A percentile compares a stretch with the other conserved stretches of the same genome.
These are phyloP conservation scores for Colletotrichum simmondsii DNA, from an alignment of 2,329 filamentous ascomycete genomes.

Conservation along the genomic window DNA sequence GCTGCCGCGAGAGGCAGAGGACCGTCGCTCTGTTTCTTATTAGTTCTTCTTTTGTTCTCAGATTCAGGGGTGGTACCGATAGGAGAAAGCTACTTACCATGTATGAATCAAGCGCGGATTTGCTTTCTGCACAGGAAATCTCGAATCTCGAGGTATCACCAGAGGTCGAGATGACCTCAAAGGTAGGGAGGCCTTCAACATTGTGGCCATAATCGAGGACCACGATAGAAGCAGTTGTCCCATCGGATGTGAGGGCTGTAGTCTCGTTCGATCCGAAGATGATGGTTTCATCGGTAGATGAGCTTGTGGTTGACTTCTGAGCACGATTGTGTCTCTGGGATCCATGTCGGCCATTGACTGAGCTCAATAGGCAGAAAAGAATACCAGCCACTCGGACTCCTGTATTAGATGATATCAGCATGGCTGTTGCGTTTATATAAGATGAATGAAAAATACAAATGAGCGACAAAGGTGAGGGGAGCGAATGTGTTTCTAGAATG, in stretches of 20 bases:
- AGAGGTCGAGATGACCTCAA: conserved; percentile 17
- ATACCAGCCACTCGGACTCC: background rate
- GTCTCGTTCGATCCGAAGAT: background rate
- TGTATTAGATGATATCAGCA: background rate
- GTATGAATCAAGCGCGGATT: background rate
- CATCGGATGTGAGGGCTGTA: conserved; percentile 1
- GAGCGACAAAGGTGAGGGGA: background rate
- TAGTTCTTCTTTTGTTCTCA: background rate
- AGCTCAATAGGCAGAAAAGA: background rate
- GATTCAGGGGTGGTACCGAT: background rate
- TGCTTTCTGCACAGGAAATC: conserved; percentile 10
- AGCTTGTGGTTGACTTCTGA: background rate
- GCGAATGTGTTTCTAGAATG: background rate
- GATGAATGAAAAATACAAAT: background rate
- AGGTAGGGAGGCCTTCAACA: conserved; percentile 14
- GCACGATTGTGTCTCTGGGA: no score
- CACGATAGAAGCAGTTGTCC: background rate
- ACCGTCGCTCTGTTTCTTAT: conserved; percentile 38
- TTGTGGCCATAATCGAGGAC: conserved; percentile 16
- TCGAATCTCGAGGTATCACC: conserved; percentile 15
- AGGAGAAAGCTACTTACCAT: background rate
- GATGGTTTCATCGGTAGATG: background rate
- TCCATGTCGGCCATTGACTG: background rate
- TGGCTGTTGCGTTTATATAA: background rate
- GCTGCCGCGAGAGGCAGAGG: conserved; percentile 47